Conservation (phyloP, 257 asterid species). For the Solanum sitiens region DNA sequence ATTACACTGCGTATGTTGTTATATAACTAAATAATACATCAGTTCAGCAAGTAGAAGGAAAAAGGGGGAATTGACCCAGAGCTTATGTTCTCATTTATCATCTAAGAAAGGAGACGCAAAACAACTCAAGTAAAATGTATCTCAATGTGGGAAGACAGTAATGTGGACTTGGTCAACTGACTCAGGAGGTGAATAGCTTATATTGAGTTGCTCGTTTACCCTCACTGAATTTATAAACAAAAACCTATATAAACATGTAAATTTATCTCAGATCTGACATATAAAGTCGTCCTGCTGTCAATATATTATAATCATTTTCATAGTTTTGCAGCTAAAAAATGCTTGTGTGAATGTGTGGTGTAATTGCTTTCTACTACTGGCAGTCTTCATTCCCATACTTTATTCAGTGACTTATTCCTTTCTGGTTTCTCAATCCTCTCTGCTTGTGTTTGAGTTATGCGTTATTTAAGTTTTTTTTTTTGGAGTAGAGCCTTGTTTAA, state of each 20-base stretch:
- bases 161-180: neutral
- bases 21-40: neutral
- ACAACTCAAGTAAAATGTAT: neutral
- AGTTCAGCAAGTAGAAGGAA: neutral
- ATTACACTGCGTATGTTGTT: neutral
- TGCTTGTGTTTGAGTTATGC: neutral
- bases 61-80: neutral
- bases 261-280: neutral
- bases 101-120: neutral
- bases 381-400: neutral
- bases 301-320: neutral
- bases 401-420: neutral
- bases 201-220: neutral
- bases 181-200: neutral
- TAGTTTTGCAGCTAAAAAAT: neutral
- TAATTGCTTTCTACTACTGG: neutral
- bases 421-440: neutral
- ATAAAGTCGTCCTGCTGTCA: neutral
- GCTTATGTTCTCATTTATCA: neutral
- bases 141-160: neutral
- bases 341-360: no score
- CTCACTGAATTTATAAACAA: neutral
- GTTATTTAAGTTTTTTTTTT: neutral
- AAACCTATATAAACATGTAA: neutral
- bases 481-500: neutral